These are phyloP conservation scores for Mycena capillaripes DNA, from an alignment of 768 basidiomycete genomes.

Conservation along the genomic window DNA sequence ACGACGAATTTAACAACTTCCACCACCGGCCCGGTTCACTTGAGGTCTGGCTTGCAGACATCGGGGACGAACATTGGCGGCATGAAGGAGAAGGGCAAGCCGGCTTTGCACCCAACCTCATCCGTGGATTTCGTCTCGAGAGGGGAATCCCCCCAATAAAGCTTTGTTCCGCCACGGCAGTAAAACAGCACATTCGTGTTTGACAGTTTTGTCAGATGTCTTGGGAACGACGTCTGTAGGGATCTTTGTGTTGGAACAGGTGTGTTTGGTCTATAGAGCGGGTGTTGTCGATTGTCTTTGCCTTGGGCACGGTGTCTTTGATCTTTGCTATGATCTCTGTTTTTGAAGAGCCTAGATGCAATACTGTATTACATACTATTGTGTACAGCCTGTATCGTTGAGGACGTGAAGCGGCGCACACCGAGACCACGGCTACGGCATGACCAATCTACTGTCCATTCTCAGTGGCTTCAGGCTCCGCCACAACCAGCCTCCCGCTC, in stretches of 20 bases:
- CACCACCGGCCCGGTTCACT: not conserved
- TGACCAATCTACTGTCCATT: too few relatives aligned
- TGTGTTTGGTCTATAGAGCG: too few relatives aligned
- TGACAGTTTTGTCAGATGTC: conserved; percentile 2
- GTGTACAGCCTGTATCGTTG: too few relatives aligned
- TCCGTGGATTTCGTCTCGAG: not conserved
- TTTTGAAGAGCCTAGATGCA: too few relatives aligned
- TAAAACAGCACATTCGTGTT: conserved; percentile 4
- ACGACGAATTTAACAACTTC: not conserved
- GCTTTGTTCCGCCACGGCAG: not conserved
- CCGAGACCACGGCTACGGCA: too few relatives aligned
- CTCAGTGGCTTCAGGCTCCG: too few relatives aligned
- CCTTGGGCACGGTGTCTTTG: too few relatives aligned
- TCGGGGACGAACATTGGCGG: not conserved
- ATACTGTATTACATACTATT: too few relatives aligned
- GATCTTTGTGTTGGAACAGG: not conserved
- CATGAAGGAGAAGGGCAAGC: not conserved
- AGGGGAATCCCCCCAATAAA: not conserved
- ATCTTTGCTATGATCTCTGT: too few relatives aligned
- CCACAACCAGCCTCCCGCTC: too few relatives aligned
- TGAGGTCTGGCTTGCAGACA: not conserved
- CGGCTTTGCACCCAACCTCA: not conserved
- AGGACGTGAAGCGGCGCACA: too few relatives aligned
- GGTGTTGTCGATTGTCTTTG: too few relatives aligned
- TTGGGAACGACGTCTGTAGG: not conserved